Percentiles rank a stretch among this genome's conserved stretches.
These are phyloP conservation scores for Conringia planisiliqua DNA, from an alignment of 345 rosid species.

Conservation along the genomic window DNA sequence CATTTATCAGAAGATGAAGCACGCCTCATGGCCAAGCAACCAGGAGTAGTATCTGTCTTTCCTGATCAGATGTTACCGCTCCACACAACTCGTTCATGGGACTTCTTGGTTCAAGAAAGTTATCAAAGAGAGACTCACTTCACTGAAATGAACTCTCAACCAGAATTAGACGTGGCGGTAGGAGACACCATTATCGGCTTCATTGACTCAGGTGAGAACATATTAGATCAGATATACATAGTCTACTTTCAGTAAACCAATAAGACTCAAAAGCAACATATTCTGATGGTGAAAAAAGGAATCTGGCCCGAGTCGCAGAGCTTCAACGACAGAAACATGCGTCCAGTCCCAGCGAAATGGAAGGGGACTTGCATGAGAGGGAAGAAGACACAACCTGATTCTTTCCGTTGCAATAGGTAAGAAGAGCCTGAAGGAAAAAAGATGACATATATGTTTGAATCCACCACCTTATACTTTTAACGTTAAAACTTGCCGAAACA, in stretches of 20 bases:
- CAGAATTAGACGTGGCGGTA: constrained; percentile 9
- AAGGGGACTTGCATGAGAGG: constrained; percentile 31
- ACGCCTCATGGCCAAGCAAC: constrained; percentile 17
- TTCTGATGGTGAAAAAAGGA: constrained; percentile 12
- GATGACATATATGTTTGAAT: neutral
- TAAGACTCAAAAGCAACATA: neutral
- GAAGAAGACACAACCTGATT: constrained; percentile 19
- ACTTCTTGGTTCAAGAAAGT: constrained; percentile 33
- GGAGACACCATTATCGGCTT: constrained; percentile 27
- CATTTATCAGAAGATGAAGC: constrained; percentile 31
- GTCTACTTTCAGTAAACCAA: neutral
- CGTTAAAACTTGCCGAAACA: neutral
- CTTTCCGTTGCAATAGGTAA: constrained; percentile 25
- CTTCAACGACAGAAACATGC: constrained; percentile 17
- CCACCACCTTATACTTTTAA: neutral
- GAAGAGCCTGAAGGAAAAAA: neutral
- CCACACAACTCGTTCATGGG: constrained; percentile 34
- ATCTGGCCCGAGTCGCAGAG: constrained; percentile 31
- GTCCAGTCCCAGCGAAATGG: constrained; percentile 30
- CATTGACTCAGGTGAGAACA: constrained; percentile 27
- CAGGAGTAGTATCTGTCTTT: constrained; percentile 28
- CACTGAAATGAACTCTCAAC: constrained; percentile 5
- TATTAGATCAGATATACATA: neutral
- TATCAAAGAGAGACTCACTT: constrained; percentile 23
- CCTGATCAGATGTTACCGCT: constrained; percentile 27